Evolutionary conservation across 164 flowering plant species (phyloP).

Genomic region (Annona cherimola): DNA sequence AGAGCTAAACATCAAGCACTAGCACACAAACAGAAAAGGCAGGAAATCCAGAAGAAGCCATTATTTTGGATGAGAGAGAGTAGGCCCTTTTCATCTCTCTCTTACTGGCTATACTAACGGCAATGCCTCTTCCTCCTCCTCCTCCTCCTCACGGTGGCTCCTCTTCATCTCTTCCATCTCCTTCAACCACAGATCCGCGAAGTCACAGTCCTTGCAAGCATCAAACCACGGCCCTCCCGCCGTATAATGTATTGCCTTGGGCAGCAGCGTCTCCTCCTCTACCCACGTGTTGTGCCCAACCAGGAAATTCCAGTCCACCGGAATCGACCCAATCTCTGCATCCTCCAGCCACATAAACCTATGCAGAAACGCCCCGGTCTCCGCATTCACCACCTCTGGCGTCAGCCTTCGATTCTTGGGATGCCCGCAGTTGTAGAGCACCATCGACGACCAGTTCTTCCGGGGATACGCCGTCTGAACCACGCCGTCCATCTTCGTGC

Average conservation of each 20-base stretch:
- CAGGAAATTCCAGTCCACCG: slow-evolving; percentile 93
- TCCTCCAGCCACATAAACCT: slow-evolving; percentile 93
- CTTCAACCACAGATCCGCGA: slow-evolving; percentile 78
- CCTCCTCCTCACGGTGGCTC: too few species aligned
- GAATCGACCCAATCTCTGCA: slow-evolving; percentile 74
- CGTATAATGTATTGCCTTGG: slow-evolving; percentile 89
- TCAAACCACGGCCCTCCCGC: slow-evolving; percentile 98
- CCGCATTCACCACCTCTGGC: slow-evolving; percentile 68
- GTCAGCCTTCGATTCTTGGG: slow-evolving; percentile 64
- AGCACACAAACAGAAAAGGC: too few species aligned
- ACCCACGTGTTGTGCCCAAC: slow-evolving; percentile 84
- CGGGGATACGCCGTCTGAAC: slow-evolving; percentile 87
- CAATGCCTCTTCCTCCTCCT: too few species aligned
- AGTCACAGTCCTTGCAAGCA: slow-evolving; percentile 81
- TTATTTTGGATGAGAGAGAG: too few species aligned
- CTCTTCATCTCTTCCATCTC: slow-evolving; percentile 46
- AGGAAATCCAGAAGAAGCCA: too few species aligned
- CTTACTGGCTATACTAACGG: too few species aligned
- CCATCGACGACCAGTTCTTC: slow-evolving; percentile 98
- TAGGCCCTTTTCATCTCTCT: too few species aligned
- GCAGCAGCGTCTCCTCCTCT: slow-evolving; percentile 49
- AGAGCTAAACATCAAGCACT: too few species aligned
- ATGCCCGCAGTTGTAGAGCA: slow-evolving; percentile 83
- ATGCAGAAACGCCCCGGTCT: slow-evolving; percentile 84
- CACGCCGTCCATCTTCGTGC: slow-evolving; percentile 89